These are phyloP conservation scores for Austroboletus sp. DNA, from an alignment of 1,284 basidiomycete genomes.

Conservation along the genomic window DNA sequence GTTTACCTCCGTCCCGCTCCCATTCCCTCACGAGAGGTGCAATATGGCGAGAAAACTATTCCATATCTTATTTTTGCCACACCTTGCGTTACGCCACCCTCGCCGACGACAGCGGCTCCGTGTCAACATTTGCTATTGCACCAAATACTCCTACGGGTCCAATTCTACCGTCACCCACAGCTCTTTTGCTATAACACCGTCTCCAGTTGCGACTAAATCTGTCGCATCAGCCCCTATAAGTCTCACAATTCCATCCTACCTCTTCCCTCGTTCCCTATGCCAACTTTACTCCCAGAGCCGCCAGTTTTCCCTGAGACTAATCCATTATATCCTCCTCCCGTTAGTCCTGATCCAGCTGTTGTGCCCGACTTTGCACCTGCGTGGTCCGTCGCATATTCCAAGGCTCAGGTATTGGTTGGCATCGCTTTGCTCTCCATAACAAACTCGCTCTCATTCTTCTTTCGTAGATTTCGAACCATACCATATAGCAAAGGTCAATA, in stretches of 20 bases:
- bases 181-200: too few relatives aligned
- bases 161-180: too few relatives aligned
- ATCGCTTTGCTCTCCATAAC: neutral
- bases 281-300: conserved; percentile 26
- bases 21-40: too few relatives aligned
- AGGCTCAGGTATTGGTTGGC: conserved; percentile 34
- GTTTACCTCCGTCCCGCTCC: too few relatives aligned
- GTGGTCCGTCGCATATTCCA: conserved; percentile 37
- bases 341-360: conserved; percentile 25
- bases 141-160: too few relatives aligned
- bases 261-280: conserved; percentile 28
- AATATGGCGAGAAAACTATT: too few relatives aligned
- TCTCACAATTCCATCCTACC: conserved; percentile 25
- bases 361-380: conserved; percentile 42
- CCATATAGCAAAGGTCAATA: conserved; percentile 39
- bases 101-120: too few relatives aligned
- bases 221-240: conserved; percentile 22
- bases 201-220: too few relatives aligned
- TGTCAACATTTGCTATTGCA: too few relatives aligned
- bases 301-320: conserved; percentile 29
- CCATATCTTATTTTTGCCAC: too few relatives aligned
- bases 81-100: too few relatives aligned
- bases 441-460: neutral
- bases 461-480: conserved; percentile 30
- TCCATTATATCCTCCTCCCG: conserved; percentile 26